phyloP scores from a whole-genome alignment of 2,329 filamentous ascomycete genomes.

The Microdochium bolleyi region DNA sequence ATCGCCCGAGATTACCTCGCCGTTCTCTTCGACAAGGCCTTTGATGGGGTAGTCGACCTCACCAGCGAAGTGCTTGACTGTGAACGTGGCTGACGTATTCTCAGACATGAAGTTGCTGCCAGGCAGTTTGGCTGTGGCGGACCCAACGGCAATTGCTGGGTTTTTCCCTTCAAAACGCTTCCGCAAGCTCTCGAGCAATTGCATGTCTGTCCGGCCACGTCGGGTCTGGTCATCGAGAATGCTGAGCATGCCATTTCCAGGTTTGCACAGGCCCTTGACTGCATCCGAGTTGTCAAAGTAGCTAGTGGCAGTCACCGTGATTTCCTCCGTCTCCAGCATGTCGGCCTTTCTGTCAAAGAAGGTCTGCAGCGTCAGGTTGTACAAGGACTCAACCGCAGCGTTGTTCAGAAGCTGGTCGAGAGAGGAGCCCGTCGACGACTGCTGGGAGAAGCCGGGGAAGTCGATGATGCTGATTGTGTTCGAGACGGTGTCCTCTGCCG shows the following conservation, averaged over 20 bases:
- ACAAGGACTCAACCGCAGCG: slow-evolving; percentile 82
- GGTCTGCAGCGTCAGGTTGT: slow-evolving; percentile 87
- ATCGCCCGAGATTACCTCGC: slow-evolving; percentile 91
- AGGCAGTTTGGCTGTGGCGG: slow-evolving; percentile 66
- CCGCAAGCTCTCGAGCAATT: slow-evolving; percentile 81
- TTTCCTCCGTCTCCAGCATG: slow-evolving; percentile 88
- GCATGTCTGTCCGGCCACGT: slow-evolving; percentile 78
- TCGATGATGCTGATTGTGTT: slow-evolving; percentile 95
- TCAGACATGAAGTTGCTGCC: slow-evolving; percentile 87
- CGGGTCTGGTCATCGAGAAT: slow-evolving; percentile 95
- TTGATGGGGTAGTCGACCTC: slow-evolving; percentile 91
- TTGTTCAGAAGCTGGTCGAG: slow-evolving; percentile 94
- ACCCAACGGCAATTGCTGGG: slow-evolving; percentile 73
- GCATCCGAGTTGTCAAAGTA: slow-evolving; percentile 98
- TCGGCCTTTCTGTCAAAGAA: slow-evolving; percentile 96
- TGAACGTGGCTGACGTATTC: slow-evolving; percentile 74
- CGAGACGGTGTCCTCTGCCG: slow-evolving; percentile 75
- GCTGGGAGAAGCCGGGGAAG: slow-evolving; percentile 90
- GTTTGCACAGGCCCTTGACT: slow-evolving; percentile 83
- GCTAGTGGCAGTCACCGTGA: slow-evolving; percentile 80
- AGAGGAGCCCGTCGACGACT: slow-evolving; percentile 71
- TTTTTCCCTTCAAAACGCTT: slow-evolving; percentile 96
- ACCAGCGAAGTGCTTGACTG: slow-evolving; percentile 89
- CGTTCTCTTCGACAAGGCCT: slow-evolving; percentile 88
- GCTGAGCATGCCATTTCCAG: slow-evolving; percentile 84